Percentiles rank a stretch among this genome's conserved stretches.
Conservation (phyloP, 2,329 filamentous ascomycete genomes). For the Dactylellina leptospora region DNA sequence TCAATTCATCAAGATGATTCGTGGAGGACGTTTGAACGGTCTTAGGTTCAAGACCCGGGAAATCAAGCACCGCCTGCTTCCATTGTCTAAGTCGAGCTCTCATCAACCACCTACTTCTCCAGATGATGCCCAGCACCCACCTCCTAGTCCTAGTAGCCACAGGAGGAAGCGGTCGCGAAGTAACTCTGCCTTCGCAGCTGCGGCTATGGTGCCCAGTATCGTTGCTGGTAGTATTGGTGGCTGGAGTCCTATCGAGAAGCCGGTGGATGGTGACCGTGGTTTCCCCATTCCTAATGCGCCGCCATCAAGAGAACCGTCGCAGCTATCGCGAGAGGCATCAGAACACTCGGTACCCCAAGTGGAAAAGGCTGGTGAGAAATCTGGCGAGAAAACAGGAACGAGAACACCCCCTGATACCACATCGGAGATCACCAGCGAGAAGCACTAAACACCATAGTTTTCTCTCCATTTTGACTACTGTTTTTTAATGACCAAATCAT, state of each 20-base stretch:
- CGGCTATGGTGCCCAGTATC: slow-evolving; percentile 58
- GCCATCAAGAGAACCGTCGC: slow-evolving; percentile 34
- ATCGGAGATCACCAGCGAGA: slow-evolving; percentile 16
- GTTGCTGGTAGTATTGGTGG: slow-evolving; percentile 57
- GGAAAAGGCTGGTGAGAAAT: slow-evolving; percentile 8
- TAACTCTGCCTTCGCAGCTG: slow-evolving; percentile 67
- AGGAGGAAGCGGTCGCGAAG: slow-evolving; percentile 73
- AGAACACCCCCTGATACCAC: slow-evolving; percentile 40
- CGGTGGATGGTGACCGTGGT: slow-evolving; percentile 19
- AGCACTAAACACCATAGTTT: slow-evolving; percentile 15
- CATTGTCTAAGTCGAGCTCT: slow-evolving; percentile 71
- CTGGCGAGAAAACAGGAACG: slow-evolving; percentile 18
- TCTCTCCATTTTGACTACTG: slow-evolving; percentile 7
- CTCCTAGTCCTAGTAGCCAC: slow-evolving; percentile 67
- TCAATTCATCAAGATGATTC: slow-evolving; percentile 79
- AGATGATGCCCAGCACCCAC: slow-evolving; percentile 67
- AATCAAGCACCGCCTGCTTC: slow-evolving; percentile 77
- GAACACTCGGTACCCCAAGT: slow-evolving; percentile 18
- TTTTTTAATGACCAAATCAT: slow-evolving; percentile 2
- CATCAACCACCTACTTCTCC: slow-evolving; percentile 71
- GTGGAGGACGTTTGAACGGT: slow-evolving; percentile 82
- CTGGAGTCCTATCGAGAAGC: slow-evolving; percentile 57
- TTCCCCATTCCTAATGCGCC: slow-evolving; percentile 32
- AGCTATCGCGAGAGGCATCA: slow-evolving; percentile 34
- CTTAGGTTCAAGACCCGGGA: slow-evolving; percentile 69